phyloP scores from a whole-genome alignment of 768 basidiomycete genomes.

The Fibroporia radiculosa region DNA sequence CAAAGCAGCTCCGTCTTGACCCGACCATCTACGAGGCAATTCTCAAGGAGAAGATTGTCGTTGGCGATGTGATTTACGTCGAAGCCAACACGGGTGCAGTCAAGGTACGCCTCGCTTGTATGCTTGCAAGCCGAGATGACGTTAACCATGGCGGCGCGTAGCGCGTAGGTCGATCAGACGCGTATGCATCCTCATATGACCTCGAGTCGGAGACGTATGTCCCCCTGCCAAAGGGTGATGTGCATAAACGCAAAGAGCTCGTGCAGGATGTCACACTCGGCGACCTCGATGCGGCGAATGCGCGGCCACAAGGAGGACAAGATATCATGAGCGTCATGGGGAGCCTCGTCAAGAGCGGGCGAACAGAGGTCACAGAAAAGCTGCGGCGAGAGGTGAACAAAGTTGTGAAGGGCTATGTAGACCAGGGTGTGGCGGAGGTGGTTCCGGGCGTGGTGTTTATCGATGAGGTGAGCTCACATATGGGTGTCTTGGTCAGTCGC shows the following conservation, averaged over 20 bases:
- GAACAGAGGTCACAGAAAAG: conserved; percentile 98
- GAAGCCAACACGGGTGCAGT: conserved; percentile 93
- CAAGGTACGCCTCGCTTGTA: conserved; percentile 48
- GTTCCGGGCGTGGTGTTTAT: conserved; percentile 98
- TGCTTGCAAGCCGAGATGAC: background rate
- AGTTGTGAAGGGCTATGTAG: conserved; percentile 94
- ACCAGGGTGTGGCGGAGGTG: conserved; percentile 96
- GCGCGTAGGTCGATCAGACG: conserved; percentile 95
- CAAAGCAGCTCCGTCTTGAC: conserved; percentile 90
- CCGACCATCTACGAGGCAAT: conserved; percentile 97
- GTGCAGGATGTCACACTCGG: conserved; percentile 94
- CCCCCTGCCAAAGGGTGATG: conserved; percentile 92
- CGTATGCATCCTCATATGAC: conserved; percentile 96
- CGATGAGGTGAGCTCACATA: conserved; percentile 66
- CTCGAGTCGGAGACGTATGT: conserved; percentile 98
- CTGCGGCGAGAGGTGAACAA: conserved; percentile 93
- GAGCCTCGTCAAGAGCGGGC: conserved; percentile 80
- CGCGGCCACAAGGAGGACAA: conserved; percentile 91
- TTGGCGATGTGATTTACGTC: conserved; percentile 96
- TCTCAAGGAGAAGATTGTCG: conserved; percentile 91
- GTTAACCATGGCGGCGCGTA: conserved; percentile 23
- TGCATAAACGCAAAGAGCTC: conserved; percentile 92
- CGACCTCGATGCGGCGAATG: conserved; percentile 94
- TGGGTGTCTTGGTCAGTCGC: background rate
- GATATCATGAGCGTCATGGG: conserved; percentile 99